Conservation (phyloP, 2,329 filamentous ascomycete species). For the Fusarium tanahbumbuense region DNA sequence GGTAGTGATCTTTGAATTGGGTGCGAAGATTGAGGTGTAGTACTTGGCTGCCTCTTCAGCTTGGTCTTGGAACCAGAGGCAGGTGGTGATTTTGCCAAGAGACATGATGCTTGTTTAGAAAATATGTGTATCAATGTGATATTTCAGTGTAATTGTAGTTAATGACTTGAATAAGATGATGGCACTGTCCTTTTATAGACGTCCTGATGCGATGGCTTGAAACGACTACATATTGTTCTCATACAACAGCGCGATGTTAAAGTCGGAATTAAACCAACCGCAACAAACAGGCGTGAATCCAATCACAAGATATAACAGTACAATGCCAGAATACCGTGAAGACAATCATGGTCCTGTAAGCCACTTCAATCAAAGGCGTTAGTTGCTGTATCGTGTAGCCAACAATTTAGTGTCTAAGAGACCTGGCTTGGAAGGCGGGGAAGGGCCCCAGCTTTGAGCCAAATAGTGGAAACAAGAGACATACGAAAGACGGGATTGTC, state of each 20-base stretch:
- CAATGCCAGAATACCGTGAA: constrained; percentile 27
- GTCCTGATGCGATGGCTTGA: constrained; percentile 8
- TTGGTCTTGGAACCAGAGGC: constrained; percentile 57
- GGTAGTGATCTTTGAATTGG: constrained; percentile 52
- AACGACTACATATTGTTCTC: background rate
- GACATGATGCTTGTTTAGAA: constrained; percentile 27
- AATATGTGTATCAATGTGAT: background rate
- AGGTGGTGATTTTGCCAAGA: constrained; percentile 45
- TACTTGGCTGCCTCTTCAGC: constrained; percentile 56
- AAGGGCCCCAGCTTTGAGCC: constrained; percentile 1
- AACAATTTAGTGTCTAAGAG: constrained; percentile 3
- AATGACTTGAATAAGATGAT: background rate
- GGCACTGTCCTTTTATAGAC: background rate
- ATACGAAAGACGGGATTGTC: constrained; percentile 14
- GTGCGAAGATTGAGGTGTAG: constrained; percentile 56
- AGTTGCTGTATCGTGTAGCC: constrained; percentile 2
- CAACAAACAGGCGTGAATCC: background rate
- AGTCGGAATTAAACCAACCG: background rate
- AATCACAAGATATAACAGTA: constrained; percentile 11
- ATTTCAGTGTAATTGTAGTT: background rate
- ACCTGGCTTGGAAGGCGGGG: constrained; percentile 4
- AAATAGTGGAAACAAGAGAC: background rate
- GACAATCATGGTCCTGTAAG: constrained; percentile 9
- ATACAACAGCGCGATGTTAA: constrained; percentile 5
- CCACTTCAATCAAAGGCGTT: constrained; percentile 24